Evolutionary conservation across 345 rosid genomes (phyloP).

Genomic region (Aquilaria yunnanensis): DNA sequence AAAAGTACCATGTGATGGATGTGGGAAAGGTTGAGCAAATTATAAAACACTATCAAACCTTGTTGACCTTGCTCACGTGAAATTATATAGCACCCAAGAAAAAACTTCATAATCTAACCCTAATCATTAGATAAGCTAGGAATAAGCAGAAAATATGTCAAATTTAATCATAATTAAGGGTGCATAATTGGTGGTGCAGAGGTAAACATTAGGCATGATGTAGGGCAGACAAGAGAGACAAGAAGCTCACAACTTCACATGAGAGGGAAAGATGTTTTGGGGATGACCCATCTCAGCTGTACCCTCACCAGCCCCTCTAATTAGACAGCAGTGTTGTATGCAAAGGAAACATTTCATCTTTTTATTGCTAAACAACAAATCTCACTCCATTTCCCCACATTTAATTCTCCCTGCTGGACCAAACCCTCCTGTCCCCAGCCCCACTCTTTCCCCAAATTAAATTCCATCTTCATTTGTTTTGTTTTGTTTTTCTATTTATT

Average conservation of each 20-base stretch:
- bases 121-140: too few relatives aligned
- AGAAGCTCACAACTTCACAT: neutral
- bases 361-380: conserved; percentile 3
- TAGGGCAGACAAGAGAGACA: neutral
- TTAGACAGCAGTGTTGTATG: conserved; percentile 15
- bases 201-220: too few relatives aligned
- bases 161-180: too few relatives aligned
- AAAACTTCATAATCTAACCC: too few relatives aligned
- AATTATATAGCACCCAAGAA: too few relatives aligned
- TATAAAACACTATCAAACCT: neutral
- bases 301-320: conserved; percentile 18
- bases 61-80: neutral
- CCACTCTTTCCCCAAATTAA: conserved; percentile 1
- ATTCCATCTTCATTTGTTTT: neutral
- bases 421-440: conserved; percentile 19
- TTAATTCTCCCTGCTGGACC: conserved; percentile 18
- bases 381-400: conserved; percentile 15
- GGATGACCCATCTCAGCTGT: conserved; percentile 17
- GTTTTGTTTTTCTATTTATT: neutral
- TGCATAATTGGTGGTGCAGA: too few relatives aligned
- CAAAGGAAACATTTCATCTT: conserved; percentile 27
- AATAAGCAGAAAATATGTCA: too few relatives aligned
- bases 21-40: too few relatives aligned
- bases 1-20: too few relatives aligned
- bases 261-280: neutral